Percentiles rank a stretch among this genome's conserved stretches.
These are phyloP conservation scores for Saccharomyces pastorianus DNA, from an alignment of 1,139 yeast species.

Conservation along the genomic window DNA sequence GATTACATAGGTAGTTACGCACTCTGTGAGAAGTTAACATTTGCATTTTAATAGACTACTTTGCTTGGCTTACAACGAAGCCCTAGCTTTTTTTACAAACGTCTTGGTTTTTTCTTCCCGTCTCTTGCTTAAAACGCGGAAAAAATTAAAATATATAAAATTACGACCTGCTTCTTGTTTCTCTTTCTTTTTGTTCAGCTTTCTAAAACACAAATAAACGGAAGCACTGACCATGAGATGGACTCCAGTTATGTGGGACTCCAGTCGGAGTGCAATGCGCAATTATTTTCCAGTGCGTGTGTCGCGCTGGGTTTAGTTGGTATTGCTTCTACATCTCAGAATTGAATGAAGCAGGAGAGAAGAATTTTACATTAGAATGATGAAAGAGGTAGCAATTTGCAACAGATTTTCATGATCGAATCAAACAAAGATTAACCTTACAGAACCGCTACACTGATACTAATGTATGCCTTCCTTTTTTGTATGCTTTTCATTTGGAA, in stretches of 20 bases:
- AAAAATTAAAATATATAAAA: background rate
- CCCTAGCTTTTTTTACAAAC: background rate
- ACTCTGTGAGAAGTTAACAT: background rate
- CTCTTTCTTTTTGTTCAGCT: background rate
- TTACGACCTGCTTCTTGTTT: too few species aligned
- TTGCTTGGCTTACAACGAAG: background rate
- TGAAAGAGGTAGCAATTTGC: slow-evolving; percentile 5
- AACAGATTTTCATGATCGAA: slow-evolving; percentile 8
- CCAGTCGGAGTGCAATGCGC: background rate
- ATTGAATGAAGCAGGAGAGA: background rate
- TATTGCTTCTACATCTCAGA: background rate
- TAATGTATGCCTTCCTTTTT: background rate
- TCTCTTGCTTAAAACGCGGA: background rate
- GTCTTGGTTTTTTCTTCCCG: too few species aligned
- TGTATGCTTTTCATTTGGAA: background rate
- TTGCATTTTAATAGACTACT: background rate
- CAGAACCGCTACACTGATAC: slow-evolving; percentile 30
- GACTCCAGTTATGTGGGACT: background rate
- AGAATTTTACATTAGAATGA: background rate
- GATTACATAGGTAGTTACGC: background rate
- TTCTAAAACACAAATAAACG: too few species aligned
- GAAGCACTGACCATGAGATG: too few species aligned
- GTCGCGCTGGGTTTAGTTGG: background rate
- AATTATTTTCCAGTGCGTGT: background rate
- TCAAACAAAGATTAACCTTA: slow-evolving; percentile 10